Percentiles rank a stretch among this genome's conserved stretches.
Evolutionary conservation across 2,329 filamentous ascomycete genomes (phyloP).

Genomic region (Emmonsia crescens): DNA sequence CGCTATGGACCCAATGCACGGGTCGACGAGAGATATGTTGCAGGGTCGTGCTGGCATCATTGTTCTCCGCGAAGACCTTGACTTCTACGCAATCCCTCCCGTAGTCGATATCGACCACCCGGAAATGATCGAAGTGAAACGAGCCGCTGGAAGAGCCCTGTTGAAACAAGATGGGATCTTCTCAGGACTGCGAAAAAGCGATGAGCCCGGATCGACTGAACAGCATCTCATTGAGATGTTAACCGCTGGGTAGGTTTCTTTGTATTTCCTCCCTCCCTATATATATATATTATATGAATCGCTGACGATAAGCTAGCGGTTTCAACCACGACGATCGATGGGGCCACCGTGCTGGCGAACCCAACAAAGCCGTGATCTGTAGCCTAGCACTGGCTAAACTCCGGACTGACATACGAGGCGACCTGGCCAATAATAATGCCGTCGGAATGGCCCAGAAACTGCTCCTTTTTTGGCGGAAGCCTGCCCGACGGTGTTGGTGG

Average conservation of each 20-base stretch:
- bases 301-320: constrained; percentile 49
- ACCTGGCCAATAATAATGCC: constrained; percentile 61
- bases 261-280: not conserved
- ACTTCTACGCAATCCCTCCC: constrained; percentile 95
- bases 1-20: constrained; percentile 61
- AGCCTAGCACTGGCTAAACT: constrained; percentile 86
- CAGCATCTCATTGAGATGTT: constrained; percentile 99
- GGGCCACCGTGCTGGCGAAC: constrained; percentile 95
- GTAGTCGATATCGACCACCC: constrained; percentile 67
- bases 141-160: constrained; percentile 77
- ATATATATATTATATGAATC: not conserved
- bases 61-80: constrained; percentile 86
- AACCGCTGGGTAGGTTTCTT: constrained; percentile 77
- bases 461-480: constrained; percentile 95
- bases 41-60: constrained; percentile 91
- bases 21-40: constrained; percentile 62
- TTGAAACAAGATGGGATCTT: constrained; percentile 90
- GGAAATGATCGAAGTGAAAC: constrained; percentile 94
- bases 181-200: constrained; percentile 84
- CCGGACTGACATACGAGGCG: constrained; percentile 76
- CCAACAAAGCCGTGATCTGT: constrained; percentile 97
- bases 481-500: constrained; percentile 96
- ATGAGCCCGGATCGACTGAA: constrained; percentile 92
- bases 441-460: constrained; percentile 99
- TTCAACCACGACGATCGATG: constrained; percentile 93